Percentiles rank a stretch among this genome's conserved stretches.
Evolutionary conservation across 1,284 basidiomycete genomes (phyloP).

Genomic region (Irpex sp.): DNA sequence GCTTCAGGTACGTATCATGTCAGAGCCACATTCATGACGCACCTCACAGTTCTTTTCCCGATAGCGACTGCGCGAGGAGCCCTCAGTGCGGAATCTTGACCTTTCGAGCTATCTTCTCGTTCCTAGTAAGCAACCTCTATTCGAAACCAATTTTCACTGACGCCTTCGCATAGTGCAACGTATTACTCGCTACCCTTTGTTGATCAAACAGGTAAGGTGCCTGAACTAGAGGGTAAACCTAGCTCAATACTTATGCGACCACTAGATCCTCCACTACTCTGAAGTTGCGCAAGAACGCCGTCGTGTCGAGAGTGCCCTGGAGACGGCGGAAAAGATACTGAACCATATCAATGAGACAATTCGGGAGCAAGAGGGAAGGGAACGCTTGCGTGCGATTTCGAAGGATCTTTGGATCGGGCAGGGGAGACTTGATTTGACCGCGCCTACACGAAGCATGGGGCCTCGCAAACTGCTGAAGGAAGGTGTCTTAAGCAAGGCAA

Average conservation of each 20-base stretch:
- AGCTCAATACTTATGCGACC: neutral
- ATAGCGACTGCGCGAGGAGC: conserved; percentile 69
- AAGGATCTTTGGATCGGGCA: conserved; percentile 84
- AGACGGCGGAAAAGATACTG: conserved; percentile 71
- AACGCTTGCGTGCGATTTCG: conserved; percentile 70
- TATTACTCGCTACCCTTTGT: conserved; percentile 86
- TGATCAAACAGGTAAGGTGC: conserved; percentile 68
- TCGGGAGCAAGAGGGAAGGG: conserved; percentile 76
- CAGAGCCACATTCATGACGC: neutral
- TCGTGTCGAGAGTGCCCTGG: conserved; percentile 53
- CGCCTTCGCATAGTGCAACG: conserved; percentile 74
- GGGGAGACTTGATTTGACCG: conserved; percentile 89
- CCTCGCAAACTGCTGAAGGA: conserved; percentile 76
- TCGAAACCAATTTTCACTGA: neutral
- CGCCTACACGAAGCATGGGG: conserved; percentile 80
- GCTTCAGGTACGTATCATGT: conserved; percentile 52
- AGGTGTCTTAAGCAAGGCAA: conserved; percentile 76
- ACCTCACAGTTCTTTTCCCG: neutral
- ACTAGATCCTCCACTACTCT: conserved; percentile 78
- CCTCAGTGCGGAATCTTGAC: conserved; percentile 79
- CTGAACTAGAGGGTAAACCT: neutral
- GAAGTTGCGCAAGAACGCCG: conserved; percentile 55
- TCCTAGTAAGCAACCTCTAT: conserved; percentile 61
- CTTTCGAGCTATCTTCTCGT: conserved; percentile 87
- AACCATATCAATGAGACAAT: conserved; percentile 87